Conservation (phyloP, 352 stramenopile genomes). For the Phytopythium delawarense region DNA sequence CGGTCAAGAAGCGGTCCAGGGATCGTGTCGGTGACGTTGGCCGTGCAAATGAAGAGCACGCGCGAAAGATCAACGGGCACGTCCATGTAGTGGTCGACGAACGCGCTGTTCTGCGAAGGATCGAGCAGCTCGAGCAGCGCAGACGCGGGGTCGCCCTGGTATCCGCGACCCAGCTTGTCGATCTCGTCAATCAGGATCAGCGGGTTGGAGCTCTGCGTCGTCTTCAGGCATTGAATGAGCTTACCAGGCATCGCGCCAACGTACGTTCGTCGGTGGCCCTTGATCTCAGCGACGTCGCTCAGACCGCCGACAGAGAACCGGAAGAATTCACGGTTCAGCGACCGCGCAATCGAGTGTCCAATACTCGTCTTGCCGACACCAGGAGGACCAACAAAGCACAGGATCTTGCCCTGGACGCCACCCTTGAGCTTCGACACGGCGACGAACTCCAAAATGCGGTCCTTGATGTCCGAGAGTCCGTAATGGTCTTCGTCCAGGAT, state of each 20-base stretch:
- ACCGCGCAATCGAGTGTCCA: conserved; percentile 94
- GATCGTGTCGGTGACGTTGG: conserved; percentile 96
- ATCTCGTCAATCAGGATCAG: conserved; percentile 98
- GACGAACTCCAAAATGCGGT: conserved; percentile 99
- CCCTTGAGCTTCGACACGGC: conserved; percentile 97
- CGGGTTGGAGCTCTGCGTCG: conserved; percentile 94
- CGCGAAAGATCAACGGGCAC: conserved; percentile 97
- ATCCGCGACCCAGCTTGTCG: conserved; percentile 84
- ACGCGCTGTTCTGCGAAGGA: conserved; percentile 95
- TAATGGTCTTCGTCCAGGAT: conserved; percentile 98
- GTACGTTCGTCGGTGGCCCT: conserved; percentile 98
- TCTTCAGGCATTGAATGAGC: conserved; percentile 99
- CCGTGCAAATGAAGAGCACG: conserved; percentile 96
- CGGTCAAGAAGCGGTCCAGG: conserved; percentile 96
- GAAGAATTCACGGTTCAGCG: conserved; percentile 97
- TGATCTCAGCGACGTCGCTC: conserved; percentile 97
- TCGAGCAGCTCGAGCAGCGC: conserved; percentile 97
- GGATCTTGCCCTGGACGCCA: conserved; percentile 96
- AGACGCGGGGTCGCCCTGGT: conserved; percentile 93
- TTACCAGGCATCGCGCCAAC: conserved; percentile 99
- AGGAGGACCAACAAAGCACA: conserved; percentile 95
- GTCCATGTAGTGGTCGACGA: conserved; percentile 99
- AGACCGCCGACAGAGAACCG: conserved; percentile 97
- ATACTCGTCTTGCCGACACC: conserved; percentile 95
- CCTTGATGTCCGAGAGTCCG: conserved; percentile 97